A percentile compares a stretch with the other conserved stretches of the same genome.
phyloP scores from a whole-genome alignment of 179 eudicot species.

The Silene coronaria region DNA sequence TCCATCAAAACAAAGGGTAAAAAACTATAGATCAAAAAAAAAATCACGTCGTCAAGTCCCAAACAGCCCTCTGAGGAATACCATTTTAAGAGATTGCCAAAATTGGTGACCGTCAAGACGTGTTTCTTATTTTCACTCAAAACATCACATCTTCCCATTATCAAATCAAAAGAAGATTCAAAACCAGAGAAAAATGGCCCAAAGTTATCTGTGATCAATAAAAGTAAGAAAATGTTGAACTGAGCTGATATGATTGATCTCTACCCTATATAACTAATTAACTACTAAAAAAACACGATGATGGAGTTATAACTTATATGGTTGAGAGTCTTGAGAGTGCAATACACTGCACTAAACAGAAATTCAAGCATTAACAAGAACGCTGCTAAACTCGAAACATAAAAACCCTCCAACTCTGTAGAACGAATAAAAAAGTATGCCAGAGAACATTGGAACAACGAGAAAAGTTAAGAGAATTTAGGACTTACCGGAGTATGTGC shows the following conservation, averaged over 20 bases:
- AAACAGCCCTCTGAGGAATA: background rate
- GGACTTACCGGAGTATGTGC: constrained; percentile 49
- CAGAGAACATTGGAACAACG: background rate
- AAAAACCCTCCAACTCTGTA: background rate
- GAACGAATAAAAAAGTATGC: background rate
- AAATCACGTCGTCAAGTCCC: background rate
- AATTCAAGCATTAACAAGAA: background rate
- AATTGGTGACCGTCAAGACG: background rate
- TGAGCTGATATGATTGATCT: background rate
- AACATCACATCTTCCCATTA: background rate
- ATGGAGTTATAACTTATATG: background rate
- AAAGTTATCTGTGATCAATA: no score
- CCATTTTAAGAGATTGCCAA: background rate
- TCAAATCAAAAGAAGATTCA: constrained; percentile 3
- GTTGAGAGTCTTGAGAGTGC: background rate
- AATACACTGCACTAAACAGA: background rate
- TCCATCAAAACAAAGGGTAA: no score
- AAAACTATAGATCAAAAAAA: no score
- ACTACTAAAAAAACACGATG: constrained; percentile 6
- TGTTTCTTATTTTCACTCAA: background rate
- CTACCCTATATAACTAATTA: constrained; percentile 2
- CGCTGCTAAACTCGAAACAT: background rate
- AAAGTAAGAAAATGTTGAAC: background rate
- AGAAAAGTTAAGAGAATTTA: background rate
- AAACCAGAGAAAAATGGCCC: no score